Evolutionary conservation across 495 filamentous ascomycete genomes (phyloP).

Genomic region (Wilcoxina mikolae): DNA sequence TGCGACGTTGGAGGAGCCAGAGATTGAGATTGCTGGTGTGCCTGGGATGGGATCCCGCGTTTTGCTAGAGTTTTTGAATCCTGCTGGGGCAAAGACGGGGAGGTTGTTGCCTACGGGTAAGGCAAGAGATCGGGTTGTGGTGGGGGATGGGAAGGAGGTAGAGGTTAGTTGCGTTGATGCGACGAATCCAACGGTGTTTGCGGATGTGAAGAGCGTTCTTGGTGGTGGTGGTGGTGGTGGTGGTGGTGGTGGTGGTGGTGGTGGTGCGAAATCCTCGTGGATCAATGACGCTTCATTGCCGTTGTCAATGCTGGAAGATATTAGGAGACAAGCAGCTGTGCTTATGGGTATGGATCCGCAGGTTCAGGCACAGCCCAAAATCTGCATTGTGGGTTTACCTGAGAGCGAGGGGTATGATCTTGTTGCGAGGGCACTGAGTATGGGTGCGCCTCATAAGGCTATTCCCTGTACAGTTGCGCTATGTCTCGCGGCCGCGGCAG

Average conservation of each 20-base stretch:
- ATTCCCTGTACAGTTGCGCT: constrained; percentile 47
- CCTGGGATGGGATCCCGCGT: constrained; percentile 43
- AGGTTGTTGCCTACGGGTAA: constrained; percentile 49
- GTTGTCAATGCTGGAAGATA: constrained; percentile 38
- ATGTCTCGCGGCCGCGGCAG: constrained; percentile 44
- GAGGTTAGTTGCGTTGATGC: constrained; percentile 48
- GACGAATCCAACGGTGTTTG: constrained; percentile 55
- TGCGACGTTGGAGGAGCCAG: constrained; percentile 35
- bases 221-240: too few species aligned
- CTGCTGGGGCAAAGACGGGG: constrained; percentile 54
- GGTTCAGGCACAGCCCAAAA: constrained; percentile 36
- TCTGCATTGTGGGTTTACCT: constrained; percentile 39
- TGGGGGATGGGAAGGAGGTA: constrained; percentile 29
- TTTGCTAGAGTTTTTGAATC: constrained; percentile 47
- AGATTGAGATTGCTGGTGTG: constrained; percentile 55
- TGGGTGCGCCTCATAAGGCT: constrained; percentile 50
- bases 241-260: too few species aligned
- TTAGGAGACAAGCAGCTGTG: constrained; percentile 44
- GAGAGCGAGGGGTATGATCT: constrained; percentile 31
- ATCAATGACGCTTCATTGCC: not conserved
- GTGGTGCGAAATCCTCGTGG: too few species aligned
- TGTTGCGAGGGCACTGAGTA: constrained; percentile 35
- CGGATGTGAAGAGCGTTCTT: constrained; percentile 40
- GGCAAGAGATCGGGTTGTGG: constrained; percentile 37
- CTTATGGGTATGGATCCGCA: constrained; percentile 45